Percentiles rank a stretch among this genome's conserved stretches.
Evolutionary conservation across 2,329 filamentous ascomycete genomes (phyloP).

Genomic region (Pseudogymnoascus sp.): DNA sequence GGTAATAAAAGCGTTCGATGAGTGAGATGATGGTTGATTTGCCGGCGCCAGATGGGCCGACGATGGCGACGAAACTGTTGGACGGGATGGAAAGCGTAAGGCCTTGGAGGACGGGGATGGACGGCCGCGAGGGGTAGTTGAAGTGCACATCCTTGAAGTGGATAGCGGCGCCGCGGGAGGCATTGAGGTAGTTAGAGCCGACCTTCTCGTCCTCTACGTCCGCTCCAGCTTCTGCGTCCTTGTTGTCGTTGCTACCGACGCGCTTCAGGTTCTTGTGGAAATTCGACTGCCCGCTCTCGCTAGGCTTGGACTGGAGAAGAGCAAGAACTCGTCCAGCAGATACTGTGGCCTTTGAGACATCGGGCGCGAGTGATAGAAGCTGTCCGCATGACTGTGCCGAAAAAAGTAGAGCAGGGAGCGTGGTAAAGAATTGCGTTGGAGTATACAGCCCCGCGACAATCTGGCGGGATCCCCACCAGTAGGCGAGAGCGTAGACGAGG

Average conservation of each 20-base stretch:
- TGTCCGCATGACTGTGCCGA: slow-evolving; percentile 66
- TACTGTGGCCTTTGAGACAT: slow-evolving; percentile 57
- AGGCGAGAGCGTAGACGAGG: slow-evolving; percentile 64
- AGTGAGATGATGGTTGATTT: slow-evolving; percentile 57
- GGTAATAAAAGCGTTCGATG: slow-evolving; percentile 43
- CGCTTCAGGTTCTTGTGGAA: slow-evolving; percentile 19
- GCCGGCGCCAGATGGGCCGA: slow-evolving; percentile 57
- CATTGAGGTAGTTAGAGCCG: slow-evolving; percentile 29
- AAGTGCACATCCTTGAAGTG: slow-evolving; percentile 53
- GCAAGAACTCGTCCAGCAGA: slow-evolving; percentile 51
- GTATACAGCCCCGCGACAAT: slow-evolving; percentile 57
- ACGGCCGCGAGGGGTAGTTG: slow-evolving; percentile 53
- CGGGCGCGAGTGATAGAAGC: slow-evolving; percentile 65
- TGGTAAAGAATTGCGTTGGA: slow-evolving; percentile 64
- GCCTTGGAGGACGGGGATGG: slow-evolving; percentile 47
- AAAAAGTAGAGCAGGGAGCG: slow-evolving; percentile 61
- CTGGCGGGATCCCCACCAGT: slow-evolving; percentile 70
- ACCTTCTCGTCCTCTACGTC: slow-evolving; percentile 19
- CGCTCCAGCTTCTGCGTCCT: slow-evolving; percentile 28
- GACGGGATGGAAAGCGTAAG: slow-evolving; percentile 49
- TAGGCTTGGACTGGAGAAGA: slow-evolving; percentile 35
- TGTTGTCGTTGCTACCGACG: slow-evolving; percentile 30
- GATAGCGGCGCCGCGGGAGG: slow-evolving; percentile 29
- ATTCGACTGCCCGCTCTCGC: slow-evolving; percentile 13
- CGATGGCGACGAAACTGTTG: slow-evolving; percentile 54